phyloP scores from a whole-genome alignment of 176 grass and related monocot genomes.

The Oryza rufipogon region DNA sequence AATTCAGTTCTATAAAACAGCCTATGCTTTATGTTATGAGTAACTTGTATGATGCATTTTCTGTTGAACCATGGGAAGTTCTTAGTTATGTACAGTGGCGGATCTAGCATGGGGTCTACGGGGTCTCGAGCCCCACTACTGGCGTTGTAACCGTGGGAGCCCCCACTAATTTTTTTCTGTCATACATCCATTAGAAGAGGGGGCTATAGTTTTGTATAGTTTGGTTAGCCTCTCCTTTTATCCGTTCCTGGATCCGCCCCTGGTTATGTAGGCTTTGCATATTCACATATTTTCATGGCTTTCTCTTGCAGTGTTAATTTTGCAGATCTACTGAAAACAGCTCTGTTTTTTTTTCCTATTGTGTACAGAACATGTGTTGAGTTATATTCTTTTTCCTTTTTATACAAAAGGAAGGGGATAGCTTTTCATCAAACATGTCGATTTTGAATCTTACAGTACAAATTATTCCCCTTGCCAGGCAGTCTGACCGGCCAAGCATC shows the following conservation, averaged over 20 bases:
- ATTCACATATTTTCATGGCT: neutral
- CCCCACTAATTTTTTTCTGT: too few species aligned
- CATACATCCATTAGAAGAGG: too few species aligned
- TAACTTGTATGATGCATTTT: neutral
- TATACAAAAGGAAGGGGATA: neutral
- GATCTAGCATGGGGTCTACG: too few species aligned
- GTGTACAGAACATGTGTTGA: neutral
- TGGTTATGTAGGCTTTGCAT: neutral
- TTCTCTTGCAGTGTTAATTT: neutral
- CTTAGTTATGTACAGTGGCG: neutral
- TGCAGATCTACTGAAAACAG: neutral
- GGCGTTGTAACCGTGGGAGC: too few species aligned
- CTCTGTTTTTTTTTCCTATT: neutral
- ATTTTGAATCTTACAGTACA: neutral
- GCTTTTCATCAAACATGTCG: neutral
- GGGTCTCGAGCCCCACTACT: too few species aligned
- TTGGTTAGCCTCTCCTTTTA: too few species aligned
- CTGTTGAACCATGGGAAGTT: neutral
- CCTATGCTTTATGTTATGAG: neutral
- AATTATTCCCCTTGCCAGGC: too few species aligned
- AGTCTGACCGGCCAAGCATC: too few species aligned
- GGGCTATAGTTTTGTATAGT: too few species aligned
- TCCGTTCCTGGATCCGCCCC: too few species aligned
- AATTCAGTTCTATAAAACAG: neutral
- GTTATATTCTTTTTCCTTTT: neutral